These are phyloP conservation scores for Pseudogymnoascus sp. DNA, from an alignment of 2,329 filamentous ascomycete species.

Conservation along the genomic window DNA sequence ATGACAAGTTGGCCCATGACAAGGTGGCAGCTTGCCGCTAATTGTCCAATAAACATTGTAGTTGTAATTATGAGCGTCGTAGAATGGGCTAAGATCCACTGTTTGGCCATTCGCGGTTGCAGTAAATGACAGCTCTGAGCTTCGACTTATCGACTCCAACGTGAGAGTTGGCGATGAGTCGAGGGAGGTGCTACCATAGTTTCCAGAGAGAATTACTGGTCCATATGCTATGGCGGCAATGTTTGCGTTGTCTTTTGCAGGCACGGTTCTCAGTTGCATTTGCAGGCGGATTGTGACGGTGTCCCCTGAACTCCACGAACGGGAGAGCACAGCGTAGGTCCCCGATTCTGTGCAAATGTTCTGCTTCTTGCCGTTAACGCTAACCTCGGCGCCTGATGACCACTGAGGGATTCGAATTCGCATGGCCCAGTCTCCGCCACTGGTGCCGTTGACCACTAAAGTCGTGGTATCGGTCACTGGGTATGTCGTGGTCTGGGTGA, in stretches of 20 bases:
- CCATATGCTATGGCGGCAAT: conserved; percentile 42
- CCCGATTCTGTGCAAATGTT: conserved; percentile 33
- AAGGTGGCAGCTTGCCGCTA: background rate
- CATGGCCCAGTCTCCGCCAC: conserved; percentile 28
- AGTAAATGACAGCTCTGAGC: background rate
- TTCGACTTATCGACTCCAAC: background rate
- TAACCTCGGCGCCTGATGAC: conserved; percentile 34
- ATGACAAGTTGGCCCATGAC: background rate
- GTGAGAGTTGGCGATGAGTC: background rate
- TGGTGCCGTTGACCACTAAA: conserved; percentile 31
- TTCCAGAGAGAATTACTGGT: conserved; percentile 38
- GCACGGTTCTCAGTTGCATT: conserved; percentile 36
- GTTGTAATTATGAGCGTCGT: background rate
- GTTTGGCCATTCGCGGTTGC: background rate
- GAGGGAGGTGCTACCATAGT: conserved; percentile 29
- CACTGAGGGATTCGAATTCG: conserved; percentile 42
- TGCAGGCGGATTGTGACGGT: conserved; percentile 38
- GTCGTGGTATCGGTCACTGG: conserved; percentile 36
- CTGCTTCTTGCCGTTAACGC: conserved; percentile 34
- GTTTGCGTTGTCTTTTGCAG: conserved; percentile 40
- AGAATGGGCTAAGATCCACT: background rate
- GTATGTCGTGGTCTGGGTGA: conserved; percentile 39
- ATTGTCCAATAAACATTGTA: background rate
- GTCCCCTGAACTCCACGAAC: conserved; percentile 39
- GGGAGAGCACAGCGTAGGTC: conserved; percentile 23